phyloP scores from a whole-genome alignment of 192 early-diverging fungal genomes.

The Haplosporangium gracile region DNA sequence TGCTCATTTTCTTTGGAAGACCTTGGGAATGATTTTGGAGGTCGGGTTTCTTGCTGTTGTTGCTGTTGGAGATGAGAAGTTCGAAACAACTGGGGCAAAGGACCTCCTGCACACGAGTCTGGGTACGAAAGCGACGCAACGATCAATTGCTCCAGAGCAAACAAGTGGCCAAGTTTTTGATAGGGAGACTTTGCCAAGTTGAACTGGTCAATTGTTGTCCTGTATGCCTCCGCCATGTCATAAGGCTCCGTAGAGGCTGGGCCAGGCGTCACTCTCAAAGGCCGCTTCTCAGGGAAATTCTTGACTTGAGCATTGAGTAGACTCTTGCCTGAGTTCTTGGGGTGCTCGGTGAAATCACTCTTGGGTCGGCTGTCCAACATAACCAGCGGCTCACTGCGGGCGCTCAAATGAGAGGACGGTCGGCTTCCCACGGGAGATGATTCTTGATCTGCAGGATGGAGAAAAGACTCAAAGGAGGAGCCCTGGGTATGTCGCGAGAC shows the following conservation, averaged over 20 bases:
- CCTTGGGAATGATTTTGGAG: slow-evolving; percentile 4
- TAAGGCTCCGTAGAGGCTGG: slow-evolving; percentile 17
- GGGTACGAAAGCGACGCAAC: slow-evolving; percentile 57
- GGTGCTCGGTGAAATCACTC: not conserved
- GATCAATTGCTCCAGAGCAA: slow-evolving; percentile 53
- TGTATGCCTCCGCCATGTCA: slow-evolving; percentile 39
- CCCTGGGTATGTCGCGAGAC: not conserved
- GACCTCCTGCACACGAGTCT: slow-evolving; percentile 23
- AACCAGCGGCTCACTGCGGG: not conserved
- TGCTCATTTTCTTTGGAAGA: not conserved
- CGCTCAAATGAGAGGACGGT: not conserved
- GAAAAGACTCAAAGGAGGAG: not conserved
- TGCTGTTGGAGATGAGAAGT: not conserved
- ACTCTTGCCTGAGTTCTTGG: slow-evolving; percentile 15
- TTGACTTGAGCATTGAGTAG: slow-evolving; percentile 12
- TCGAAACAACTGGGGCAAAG: not conserved
- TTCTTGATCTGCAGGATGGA: not conserved
- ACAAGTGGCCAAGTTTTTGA: slow-evolving; percentile 52
- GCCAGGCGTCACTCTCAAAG: too few species aligned
- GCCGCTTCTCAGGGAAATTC: not conserved
- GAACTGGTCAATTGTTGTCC: slow-evolving; percentile 45
- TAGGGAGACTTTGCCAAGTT: slow-evolving; percentile 50
- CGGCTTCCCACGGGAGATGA: not conserved
- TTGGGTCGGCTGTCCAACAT: not conserved
- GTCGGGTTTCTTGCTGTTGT: not conserved